phyloP scores from a whole-genome alignment of 768 basidiomycete species.

The Dioszegia crocea region DNA sequence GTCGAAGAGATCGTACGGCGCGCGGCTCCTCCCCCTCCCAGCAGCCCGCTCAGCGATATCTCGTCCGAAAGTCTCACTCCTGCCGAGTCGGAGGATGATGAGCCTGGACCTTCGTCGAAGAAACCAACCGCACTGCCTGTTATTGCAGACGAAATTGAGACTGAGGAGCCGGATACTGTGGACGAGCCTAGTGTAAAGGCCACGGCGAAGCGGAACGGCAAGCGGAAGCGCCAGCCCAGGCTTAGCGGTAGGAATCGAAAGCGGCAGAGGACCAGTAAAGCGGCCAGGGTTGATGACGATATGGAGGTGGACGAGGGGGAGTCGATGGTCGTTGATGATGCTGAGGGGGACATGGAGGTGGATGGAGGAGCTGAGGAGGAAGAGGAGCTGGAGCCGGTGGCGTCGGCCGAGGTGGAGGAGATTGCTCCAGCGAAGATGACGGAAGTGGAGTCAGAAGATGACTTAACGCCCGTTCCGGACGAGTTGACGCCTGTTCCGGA shows the following conservation, averaged over 20 bases:
- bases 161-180: too few relatives aligned
- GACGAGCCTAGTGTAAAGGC: too few relatives aligned
- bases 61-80: slow-evolving; percentile 1
- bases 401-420: slow-evolving; percentile 2
- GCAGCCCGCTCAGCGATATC: slow-evolving; percentile 3
- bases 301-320: slow-evolving; percentile 4
- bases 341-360: not conserved
- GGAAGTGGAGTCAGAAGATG: not conserved
- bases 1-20: too few relatives aligned
- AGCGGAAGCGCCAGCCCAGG: not conserved
- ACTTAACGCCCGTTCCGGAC: not conserved
- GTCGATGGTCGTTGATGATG: too few relatives aligned
- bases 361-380: slow-evolving; percentile 10
- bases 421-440: not conserved
- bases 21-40: not conserved
- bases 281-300: not conserved
- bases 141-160: too few relatives aligned
- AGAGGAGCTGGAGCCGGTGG: too few relatives aligned
- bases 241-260: not conserved
- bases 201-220: too few relatives aligned
- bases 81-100: not conserved
- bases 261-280: not conserved
- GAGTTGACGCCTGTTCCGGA: not conserved
- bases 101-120: not conserved
- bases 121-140: too few relatives aligned